phyloP scores from a whole-genome alignment of 345 rosid species.

The Eucalyptus tenuipes region DNA sequence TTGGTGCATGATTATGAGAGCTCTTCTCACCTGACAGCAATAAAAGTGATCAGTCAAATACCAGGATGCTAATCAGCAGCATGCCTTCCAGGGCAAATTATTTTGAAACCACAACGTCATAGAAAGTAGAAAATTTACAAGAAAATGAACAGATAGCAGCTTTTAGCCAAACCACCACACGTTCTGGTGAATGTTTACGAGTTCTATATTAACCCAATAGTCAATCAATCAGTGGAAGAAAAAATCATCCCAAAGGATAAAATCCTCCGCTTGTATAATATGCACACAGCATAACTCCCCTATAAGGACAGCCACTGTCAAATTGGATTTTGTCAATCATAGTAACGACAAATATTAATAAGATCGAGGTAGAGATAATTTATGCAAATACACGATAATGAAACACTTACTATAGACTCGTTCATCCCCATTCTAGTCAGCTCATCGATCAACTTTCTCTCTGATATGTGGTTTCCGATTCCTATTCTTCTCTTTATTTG shows the following conservation, averaged over 20 bases:
- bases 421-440: slow-evolving; percentile 83
- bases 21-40: slow-evolving; percentile 59
- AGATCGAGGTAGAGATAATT: not conserved
- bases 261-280: not conserved
- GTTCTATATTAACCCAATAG: not conserved
- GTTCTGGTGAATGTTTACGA: not conserved
- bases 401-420: slow-evolving; percentile 62
- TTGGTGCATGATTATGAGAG: slow-evolving; percentile 94
- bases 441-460: slow-evolving; percentile 82
- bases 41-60: not conserved
- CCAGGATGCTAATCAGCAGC: not conserved
- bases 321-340: not conserved
- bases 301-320: not conserved
- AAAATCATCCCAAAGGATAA: not conserved
- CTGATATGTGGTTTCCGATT: slow-evolving; percentile 80
- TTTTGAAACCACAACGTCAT: not conserved
- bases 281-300: not conserved
- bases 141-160: not conserved
- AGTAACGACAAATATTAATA: not conserved
- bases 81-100: not conserved
- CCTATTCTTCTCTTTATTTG: slow-evolving; percentile 87
- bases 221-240: not conserved
- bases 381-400: not conserved
- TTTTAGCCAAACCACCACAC: not conserved
- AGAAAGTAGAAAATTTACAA: not conserved